A percentile compares a stretch with the other conserved stretches of the same genome.
phyloP scores from a whole-genome alignment of 2,329 filamentous ascomycete species.

The Aspergillus awamori region DNA sequence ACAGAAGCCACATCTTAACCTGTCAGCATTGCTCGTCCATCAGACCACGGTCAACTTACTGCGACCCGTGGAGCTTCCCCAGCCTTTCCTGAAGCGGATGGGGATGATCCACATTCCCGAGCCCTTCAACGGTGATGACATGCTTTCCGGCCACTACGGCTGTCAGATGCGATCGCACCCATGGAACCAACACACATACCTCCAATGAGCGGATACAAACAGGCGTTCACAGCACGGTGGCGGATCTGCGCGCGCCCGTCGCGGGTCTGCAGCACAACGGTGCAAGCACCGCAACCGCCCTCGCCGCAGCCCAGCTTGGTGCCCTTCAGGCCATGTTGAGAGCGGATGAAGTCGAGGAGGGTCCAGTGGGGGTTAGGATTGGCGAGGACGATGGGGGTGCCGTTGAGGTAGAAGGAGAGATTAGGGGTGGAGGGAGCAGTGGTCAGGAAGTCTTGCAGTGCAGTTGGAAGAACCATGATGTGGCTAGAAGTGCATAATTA shows the following conservation, averaged over 20 bases:
- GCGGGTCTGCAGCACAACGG: conserved; percentile 61
- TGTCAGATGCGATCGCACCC: not conserved
- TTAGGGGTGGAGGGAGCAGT: conserved; percentile 43
- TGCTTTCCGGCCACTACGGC: conserved; percentile 79
- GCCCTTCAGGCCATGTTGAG: conserved; percentile 76
- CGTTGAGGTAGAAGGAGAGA: conserved; percentile 83
- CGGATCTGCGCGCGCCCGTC: conserved; percentile 72
- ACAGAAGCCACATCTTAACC: conserved; percentile 70
- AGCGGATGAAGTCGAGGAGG: conserved; percentile 68
- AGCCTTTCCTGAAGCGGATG: conserved; percentile 84
- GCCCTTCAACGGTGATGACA: conserved; percentile 89
- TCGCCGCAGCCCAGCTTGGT: conserved; percentile 76
- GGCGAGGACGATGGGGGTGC: conserved; percentile 66
- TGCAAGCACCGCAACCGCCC: conserved; percentile 87
- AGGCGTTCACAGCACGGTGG: conserved; percentile 86
- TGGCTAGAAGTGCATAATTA: not conserved
- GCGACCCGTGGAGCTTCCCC: conserved; percentile 81
- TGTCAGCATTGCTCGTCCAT: not conserved
- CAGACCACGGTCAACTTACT: conserved; percentile 40
- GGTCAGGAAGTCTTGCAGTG: conserved; percentile 35
- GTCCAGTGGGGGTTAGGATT: conserved; percentile 83
- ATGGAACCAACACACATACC: conserved; percentile 16
- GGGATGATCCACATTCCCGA: conserved; percentile 76
- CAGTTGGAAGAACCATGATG: conserved; percentile 53
- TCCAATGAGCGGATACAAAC: conserved; percentile 81